phyloP scores from a whole-genome alignment of 129 eudicot genomes.

The Cynara cardunculus region DNA sequence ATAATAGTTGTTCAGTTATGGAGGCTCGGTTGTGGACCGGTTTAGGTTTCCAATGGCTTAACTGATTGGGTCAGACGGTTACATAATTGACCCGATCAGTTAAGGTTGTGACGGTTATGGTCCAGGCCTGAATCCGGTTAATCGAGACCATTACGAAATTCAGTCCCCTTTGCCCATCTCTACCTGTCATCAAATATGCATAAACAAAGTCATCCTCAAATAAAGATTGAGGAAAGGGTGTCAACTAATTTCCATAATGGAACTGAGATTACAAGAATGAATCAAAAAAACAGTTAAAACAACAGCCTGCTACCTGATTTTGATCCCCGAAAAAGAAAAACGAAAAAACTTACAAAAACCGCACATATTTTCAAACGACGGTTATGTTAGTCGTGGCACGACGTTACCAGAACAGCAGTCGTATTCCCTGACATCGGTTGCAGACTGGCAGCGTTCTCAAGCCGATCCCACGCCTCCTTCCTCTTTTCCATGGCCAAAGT shows the following conservation, averaged over 20 bases:
- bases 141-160: too few relatives aligned
- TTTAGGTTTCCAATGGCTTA: too few relatives aligned
- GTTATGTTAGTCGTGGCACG: slow-evolving; percentile 20
- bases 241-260: slow-evolving; percentile 23
- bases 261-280: slow-evolving; percentile 28
- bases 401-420: slow-evolving; percentile 65
- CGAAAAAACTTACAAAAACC: slow-evolving; percentile 15
- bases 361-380: slow-evolving; percentile 6
- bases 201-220: neutral
- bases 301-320: slow-evolving; percentile 17
- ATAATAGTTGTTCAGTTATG: too few relatives aligned
- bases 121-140: too few relatives aligned
- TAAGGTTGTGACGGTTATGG: too few relatives aligned
- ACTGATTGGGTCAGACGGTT: too few relatives aligned
- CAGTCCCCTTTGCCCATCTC: too few relatives aligned
- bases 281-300: slow-evolving; percentile 21
- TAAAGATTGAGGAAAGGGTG: slow-evolving; percentile 8
- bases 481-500: slow-evolving; percentile 43
- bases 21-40: too few relatives aligned
- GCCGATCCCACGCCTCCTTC: slow-evolving; percentile 66
- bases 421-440: slow-evolving; percentile 54
- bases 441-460: slow-evolving; percentile 65
- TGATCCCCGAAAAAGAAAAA: neutral
- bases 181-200: neutral
- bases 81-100: too few relatives aligned